Percentiles rank a stretch among this genome's conserved stretches.
Conservation (phyloP, 441 rosid species). For the Pelargonium fulgidum region DNA sequence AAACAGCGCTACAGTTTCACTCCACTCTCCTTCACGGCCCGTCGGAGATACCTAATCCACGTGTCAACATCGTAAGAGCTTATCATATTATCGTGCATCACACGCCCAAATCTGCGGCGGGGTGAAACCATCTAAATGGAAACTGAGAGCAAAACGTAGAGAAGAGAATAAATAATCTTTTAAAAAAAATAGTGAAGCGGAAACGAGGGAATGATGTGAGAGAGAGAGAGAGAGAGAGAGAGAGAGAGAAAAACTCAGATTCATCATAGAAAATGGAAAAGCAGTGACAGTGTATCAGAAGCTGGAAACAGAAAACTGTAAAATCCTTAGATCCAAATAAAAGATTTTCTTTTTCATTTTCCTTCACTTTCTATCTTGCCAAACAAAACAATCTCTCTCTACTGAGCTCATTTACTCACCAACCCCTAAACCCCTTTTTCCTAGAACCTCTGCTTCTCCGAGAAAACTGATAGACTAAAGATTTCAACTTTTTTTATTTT, state of each 20-base stretch:
- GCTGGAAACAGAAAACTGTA: neutral
- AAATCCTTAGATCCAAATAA: slow-evolving; percentile 43
- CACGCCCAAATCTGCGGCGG: neutral
- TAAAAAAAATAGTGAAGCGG: neutral
- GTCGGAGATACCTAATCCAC: neutral
- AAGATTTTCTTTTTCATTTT: slow-evolving; percentile 13
- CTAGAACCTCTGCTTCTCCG: slow-evolving; percentile 14
- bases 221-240: slow-evolving; percentile 1
- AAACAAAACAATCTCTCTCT: slow-evolving; percentile 23
- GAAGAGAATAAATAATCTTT: neutral
- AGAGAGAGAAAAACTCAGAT: neutral
- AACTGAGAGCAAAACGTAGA: slow-evolving; percentile 7
- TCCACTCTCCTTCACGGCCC: neutral
- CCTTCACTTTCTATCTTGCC: slow-evolving; percentile 37
- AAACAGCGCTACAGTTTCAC: slow-evolving; percentile 6
- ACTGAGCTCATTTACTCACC: slow-evolving; percentile 17
- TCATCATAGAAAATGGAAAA: neutral
- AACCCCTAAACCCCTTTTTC: slow-evolving; percentile 24
- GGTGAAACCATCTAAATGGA: no score
- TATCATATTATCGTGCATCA: neutral
- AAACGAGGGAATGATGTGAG: slow-evolving; percentile 6
- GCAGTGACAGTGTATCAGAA: slow-evolving; percentile 1
- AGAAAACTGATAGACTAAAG: slow-evolving; percentile 20
- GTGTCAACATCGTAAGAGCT: neutral
- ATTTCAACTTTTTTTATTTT: neutral